Percentiles rank a stretch among this genome's conserved stretches.
phyloP scores from a whole-genome alignment of 1,139 yeast genomes.

The Dujonia santamariae region DNA sequence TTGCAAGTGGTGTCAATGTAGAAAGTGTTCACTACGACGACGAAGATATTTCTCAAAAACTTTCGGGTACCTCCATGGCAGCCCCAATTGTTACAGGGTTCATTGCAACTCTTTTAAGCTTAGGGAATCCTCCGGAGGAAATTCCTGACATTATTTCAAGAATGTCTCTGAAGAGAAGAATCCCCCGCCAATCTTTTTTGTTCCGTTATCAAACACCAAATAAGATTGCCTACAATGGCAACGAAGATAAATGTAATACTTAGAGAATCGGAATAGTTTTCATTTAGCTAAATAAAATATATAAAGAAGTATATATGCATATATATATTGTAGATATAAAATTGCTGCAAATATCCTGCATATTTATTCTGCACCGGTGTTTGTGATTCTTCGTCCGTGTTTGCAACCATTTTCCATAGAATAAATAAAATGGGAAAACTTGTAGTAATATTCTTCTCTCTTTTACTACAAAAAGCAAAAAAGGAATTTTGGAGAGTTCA shows the following conservation, averaged over 20 bases:
- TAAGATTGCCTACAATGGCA: conserved; percentile 34
- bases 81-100: conserved; percentile 79
- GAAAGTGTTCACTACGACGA: conserved; percentile 38
- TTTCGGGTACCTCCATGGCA: conserved; percentile 89
- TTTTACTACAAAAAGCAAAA: no score
- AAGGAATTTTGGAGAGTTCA: no score
- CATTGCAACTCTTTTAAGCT: conserved; percentile 58
- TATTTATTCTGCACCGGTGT: no score
- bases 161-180: conserved; percentile 30
- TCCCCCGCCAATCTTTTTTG: conserved; percentile 31
- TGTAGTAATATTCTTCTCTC: no score
- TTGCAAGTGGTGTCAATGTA: conserved; percentile 77
- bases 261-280: no score
- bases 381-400: no score
- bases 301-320: no score
- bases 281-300: no score
- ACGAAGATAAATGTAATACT: conserved; percentile 12
- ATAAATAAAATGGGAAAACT: no score
- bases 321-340: no score
- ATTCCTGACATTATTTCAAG: conserved; percentile 39
- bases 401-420: no score
- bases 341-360: no score
- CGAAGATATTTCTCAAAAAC: conserved; percentile 28
- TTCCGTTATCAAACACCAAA: conserved; percentile 34
- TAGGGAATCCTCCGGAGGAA: conserved; percentile 47